These are phyloP conservation scores for Skeletonema menzelii DNA, from an alignment of 108 stramenopile genomes.

Conservation along the genomic window DNA sequence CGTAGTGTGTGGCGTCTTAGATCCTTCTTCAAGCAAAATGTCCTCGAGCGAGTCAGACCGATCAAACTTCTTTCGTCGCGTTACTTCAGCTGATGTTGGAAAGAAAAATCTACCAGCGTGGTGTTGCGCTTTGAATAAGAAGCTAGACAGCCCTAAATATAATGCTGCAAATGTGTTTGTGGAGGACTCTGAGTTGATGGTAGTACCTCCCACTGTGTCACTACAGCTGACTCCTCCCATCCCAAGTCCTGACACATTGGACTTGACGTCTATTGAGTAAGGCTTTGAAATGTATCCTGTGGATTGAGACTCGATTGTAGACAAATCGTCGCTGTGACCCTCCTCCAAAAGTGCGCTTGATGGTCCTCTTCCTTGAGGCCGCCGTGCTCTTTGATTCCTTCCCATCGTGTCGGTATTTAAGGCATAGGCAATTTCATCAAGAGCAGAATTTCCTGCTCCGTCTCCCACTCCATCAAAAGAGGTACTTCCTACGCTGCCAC, in stretches of 20 bases:
- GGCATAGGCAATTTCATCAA: slow-evolving; percentile 36
- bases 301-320: slow-evolving; percentile 15
- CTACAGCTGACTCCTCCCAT: slow-evolving; percentile 36
- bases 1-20: slow-evolving; percentile 2
- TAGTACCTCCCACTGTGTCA: slow-evolving; percentile 14
- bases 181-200: slow-evolving; percentile 9
- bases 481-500: background rate
- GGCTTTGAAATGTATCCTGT: slow-evolving; percentile 2
- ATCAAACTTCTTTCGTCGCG: slow-evolving; percentile 34
- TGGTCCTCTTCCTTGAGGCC: slow-evolving; percentile 1
- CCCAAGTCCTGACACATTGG: slow-evolving; percentile 28
- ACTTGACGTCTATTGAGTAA: slow-evolving; percentile 1
- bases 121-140: slow-evolving; percentile 30
- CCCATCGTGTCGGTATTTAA: slow-evolving; percentile 19
- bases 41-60: slow-evolving; percentile 36
- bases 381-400: slow-evolving; percentile 24
- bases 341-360: background rate
- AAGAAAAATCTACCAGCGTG: slow-evolving; percentile 30
- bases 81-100: slow-evolving; percentile 25
- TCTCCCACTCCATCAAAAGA: background rate
- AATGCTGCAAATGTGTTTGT: slow-evolving; percentile 8
- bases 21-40: slow-evolving; percentile 35
- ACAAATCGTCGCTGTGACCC: slow-evolving; percentile 1
- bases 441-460: background rate
- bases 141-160: background rate